A percentile compares a stretch with the other conserved stretches of the same genome.
Conservation (phyloP, 768 basidiomycete species). For the Rhizopogon salebrosus region DNA sequence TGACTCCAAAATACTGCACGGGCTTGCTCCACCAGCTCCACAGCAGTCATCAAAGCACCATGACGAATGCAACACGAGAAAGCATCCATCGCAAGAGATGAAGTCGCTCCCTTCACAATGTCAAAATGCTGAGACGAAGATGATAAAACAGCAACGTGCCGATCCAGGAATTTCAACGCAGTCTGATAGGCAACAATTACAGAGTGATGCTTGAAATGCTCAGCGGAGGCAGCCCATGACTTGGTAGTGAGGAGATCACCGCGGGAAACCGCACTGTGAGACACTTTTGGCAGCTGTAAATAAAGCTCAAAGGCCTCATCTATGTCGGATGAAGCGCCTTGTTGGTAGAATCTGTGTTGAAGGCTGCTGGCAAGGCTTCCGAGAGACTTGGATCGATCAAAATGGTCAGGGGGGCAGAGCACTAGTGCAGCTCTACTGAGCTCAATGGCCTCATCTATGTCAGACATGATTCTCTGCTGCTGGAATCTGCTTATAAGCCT, state of each 20-base stretch:
- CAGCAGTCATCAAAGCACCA: constrained; percentile 7
- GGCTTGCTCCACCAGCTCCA: constrained; percentile 26
- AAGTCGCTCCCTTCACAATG: neutral
- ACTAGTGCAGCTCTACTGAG: constrained; percentile 20
- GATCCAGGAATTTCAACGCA: neutral
- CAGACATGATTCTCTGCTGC: constrained; percentile 14
- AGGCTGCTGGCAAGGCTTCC: constrained; percentile 11
- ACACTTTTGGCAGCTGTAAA: neutral
- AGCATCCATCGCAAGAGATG: neutral
- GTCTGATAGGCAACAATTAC: constrained; percentile 1
- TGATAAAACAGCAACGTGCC: neutral
- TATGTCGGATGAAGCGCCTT: neutral
- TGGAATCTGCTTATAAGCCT: constrained; percentile 22
- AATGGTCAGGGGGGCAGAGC: constrained; percentile 11
- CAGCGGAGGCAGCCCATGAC: neutral
- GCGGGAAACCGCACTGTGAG: neutral
- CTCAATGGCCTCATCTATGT: constrained; percentile 22
- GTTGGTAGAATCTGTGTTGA: neutral
- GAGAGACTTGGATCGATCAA: constrained; percentile 12
- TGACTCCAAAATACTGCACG: constrained; percentile 25
- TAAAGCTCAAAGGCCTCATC: neutral
- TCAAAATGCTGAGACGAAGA: neutral
- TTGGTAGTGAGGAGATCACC: neutral
- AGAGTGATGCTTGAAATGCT: neutral
- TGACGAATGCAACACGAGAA: constrained; percentile 9